Evolutionary conservation across 2,329 filamentous ascomycete genomes (phyloP), one percentile per base, ranked within the genome.

Genomic region (Trichophaea hybrida): DNA sequence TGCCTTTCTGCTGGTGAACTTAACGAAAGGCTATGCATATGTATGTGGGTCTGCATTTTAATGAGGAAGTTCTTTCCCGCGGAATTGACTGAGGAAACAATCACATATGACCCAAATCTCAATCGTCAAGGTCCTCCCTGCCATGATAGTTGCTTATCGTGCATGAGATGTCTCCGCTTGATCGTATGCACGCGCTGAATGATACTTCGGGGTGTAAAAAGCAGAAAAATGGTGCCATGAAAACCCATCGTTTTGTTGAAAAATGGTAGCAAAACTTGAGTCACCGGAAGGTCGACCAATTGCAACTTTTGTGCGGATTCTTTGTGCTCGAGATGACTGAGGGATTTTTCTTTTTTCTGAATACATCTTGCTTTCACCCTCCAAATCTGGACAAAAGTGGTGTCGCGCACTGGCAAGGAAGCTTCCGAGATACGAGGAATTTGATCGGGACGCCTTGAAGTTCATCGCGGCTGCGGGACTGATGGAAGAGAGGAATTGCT

Each of bases 401-500:
- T 62, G 57, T 64, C 61, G 61, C 61, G 60, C 60, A 64, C 62
- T 64, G 61, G 60, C 61, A 46, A 51, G 57, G 38, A 58, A 63
- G 56, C 56, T 55, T 51, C 55, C 43, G 55, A 24, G 58, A 48
- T 24, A 32, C 37, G 49, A 55, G 44, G 40, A 46, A 7, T 62
- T 59, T 38, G 57, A 40, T 52, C 12, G 46, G 56, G 50, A 57
- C 51, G 49, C 55, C 55, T 61, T 61, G 59, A 61, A 59, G 53
- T 35, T 38, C 51, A 55, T 48, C 59, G 61, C 55, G 61, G 56
- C 40, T 17, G 40, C n/a, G 13, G 40, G 24, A n/a, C 13, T 13
- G 40, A 46, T 46, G 40, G 40, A 17, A 13, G 24, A 13, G n/a
- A 12, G 40, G 5, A 46, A 46, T 46, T 17, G 40, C 40, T 46